Base-by-base conservation (phyloP, 2,329 filamentous ascomycete species). In the Venturia oleaginea region DNA sequence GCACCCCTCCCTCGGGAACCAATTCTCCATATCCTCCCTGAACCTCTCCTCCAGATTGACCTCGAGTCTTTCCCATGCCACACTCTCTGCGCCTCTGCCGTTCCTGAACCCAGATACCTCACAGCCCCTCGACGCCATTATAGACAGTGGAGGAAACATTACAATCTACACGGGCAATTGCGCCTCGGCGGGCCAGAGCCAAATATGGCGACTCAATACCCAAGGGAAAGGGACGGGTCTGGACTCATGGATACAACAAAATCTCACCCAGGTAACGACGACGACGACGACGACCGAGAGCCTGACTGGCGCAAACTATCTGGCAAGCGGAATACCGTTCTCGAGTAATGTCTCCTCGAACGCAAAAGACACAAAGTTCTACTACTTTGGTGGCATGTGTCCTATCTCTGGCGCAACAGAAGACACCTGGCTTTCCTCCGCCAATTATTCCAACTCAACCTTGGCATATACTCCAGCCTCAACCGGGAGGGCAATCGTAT, bases 381-480 rank as follows among this genome's bases (percentile, higher is more conserved):
- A 92, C 72, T 78, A 87, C 7, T 97, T 96, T 75, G 93, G 92
- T 42, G 93, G 93, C 69, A 96, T 97, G 91, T 97, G 93, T 71
- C 87, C 88, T 4, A 75, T 72, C 32, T 69, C 71, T 2, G 74
- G 74, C 8, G 72, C 74, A n/a, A 66, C 67, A 30, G 64, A 65
- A 19, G 48, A 27, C 17, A 74, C 78, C 24, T 92, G 91, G 87
- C 84, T 90, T 67, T 82, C 83, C 1, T 74, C 80, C 11, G 91
- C 89, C 13, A 84, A 85, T 48, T 97, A 96, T 74, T 92, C 91
- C 1, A 91, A 91, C 71, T 78, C 82, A 24, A 92, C 96, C 89
- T 75, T 91, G 65, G 83, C 82, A 32, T 75, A 93, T n/a, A 74
- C 82, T 0, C 80, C 89, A 0, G 72, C 76, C 54, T 24, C 19